Evolutionary conservation across 495 filamentous ascomycete species (phyloP), one percentile per base, ranked within the genome.

Genomic region (Astrothelium subdiscretum): DNA sequence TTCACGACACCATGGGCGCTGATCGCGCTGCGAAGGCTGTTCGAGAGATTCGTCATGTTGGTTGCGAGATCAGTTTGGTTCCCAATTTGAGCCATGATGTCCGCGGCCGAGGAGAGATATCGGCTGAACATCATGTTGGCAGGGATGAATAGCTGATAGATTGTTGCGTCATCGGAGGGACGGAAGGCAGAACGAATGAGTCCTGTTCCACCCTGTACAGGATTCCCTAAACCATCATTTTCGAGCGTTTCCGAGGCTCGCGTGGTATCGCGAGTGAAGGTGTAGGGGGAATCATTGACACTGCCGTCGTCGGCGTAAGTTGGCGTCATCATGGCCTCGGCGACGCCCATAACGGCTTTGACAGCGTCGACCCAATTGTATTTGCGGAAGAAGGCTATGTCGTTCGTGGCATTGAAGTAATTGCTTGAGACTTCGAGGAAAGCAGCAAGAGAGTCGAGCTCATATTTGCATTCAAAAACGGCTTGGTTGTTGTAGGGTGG

Each of bases 401-500:
- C 83, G 1, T 74, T 68, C 0, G 84, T 86, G 2, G 73, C 70
- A 29, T 72, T 72, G 68, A 82, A 83, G 72, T 86, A 87, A 32
- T 81, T 79, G 15, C 77, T 68, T 26, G 80, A 84, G 61, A 87
- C 75, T 69, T 86, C 78, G 44, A 87, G 69, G 67, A 88, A 87
- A 0, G 83, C 80, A 1, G 85, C 85, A 0, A 88, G 75, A 13
- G 79, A 83, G 70, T 87, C 85, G n/a, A 88, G 76, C 68, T 87
- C 85, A 69, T 82, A 87, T 70, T 87, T 87, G 76, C 83, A 86
- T 63, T 85, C 83, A 67, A 83, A 85, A 10, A 85, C 81, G 12
- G 75, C 65, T 5, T 73, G 62, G 31, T 72, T 75, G 65, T 81
- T 71, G 66, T 83, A 86, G 0, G 72, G 63, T 2, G 81, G 80